A percentile compares a stretch with the other conserved stretches of the same genome.
These are phyloP conservation scores for Emergomyces africanus DNA, from an alignment of 2,329 filamentous ascomycete species.

Conservation along the genomic window DNA sequence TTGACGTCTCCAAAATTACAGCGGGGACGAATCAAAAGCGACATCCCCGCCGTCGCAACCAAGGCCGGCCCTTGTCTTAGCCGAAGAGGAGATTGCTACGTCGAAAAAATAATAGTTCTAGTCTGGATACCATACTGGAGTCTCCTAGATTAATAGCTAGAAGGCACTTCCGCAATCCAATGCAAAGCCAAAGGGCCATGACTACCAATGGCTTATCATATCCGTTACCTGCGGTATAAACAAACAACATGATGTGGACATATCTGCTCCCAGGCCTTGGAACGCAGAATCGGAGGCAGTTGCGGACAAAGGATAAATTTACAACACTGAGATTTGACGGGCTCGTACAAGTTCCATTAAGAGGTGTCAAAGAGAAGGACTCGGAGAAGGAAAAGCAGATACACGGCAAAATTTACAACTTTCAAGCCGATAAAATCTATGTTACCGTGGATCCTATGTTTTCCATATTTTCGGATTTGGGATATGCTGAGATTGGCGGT, in stretches of 20 bases:
- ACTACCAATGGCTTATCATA: not conserved
- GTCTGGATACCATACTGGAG: not conserved
- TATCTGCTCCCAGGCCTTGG: not conserved
- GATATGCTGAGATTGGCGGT: not conserved
- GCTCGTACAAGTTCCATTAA: not conserved
- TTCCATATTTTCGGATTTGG: not conserved
- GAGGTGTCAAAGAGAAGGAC: not conserved
- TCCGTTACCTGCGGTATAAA: not conserved
- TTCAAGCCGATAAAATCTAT: not conserved
- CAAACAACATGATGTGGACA: not conserved
- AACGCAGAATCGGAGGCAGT: not conserved
- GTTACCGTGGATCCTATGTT: not conserved
- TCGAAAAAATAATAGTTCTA: not conserved
- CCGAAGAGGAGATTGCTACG: not conserved
- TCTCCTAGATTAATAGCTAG: not conserved
- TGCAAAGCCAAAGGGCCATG: not conserved
- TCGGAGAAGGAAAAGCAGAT: not conserved
- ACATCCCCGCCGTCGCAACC: not conserved
- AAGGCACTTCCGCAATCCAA: not conserved
- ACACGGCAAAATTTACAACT: not conserved
- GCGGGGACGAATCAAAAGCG: not conserved
- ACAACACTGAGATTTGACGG: not conserved
- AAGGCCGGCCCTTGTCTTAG: not conserved
- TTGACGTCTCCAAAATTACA: not conserved
- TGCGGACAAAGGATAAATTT: not conserved